Conservation (phyloP, 495 filamentous ascomycete genomes). For the Penicillium paxilli region DNA sequence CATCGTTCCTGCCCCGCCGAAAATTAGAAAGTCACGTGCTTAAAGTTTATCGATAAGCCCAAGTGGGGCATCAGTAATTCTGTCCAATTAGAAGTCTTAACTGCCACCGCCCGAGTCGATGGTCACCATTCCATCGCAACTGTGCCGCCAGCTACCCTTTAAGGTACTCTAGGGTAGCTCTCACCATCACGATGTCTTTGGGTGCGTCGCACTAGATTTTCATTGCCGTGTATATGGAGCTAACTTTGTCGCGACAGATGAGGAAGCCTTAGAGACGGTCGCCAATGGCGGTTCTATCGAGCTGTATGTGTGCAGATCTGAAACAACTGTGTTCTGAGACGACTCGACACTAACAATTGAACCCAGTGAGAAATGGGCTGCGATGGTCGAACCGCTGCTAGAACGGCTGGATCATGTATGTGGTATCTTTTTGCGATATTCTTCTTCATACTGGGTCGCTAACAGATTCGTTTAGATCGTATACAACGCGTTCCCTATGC, state of each 20-base stretch:
- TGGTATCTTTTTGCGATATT: conserved; percentile 1
- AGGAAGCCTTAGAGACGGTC: conserved; percentile 61
- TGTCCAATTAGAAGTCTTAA: conserved; percentile 20
- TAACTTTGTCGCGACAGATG: conserved; percentile 38
- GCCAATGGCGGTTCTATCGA: conserved; percentile 69
- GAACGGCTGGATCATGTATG: conserved; percentile 55
- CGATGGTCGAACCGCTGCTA: conserved; percentile 50
- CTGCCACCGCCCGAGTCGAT: conserved; percentile 16
- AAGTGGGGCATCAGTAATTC: too few relatives aligned
- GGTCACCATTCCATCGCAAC: conserved; percentile 13
- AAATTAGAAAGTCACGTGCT: conserved; percentile 32
- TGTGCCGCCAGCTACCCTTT: conserved; percentile 13
- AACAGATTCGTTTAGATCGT: conserved; percentile 42
- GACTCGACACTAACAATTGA: conserved; percentile 26
- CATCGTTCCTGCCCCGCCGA: conserved; percentile 32
- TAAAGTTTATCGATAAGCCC: conserved; percentile 26
- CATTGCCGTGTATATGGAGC: neutral
- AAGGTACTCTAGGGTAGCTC: too few relatives aligned
- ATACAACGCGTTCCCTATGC: conserved; percentile 53
- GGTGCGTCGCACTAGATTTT: conserved; percentile 24
- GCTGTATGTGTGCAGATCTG: conserved; percentile 50
- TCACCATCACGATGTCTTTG: conserved; percentile 36
- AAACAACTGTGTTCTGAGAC: neutral
- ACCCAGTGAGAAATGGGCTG: conserved; percentile 55
- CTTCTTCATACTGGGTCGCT: conserved; percentile 2